Evolutionary conservation across 192 early-diverging fungal genomes (phyloP), one percentile per base, ranked within the genome.

Genomic region (Backusella sp.): DNA sequence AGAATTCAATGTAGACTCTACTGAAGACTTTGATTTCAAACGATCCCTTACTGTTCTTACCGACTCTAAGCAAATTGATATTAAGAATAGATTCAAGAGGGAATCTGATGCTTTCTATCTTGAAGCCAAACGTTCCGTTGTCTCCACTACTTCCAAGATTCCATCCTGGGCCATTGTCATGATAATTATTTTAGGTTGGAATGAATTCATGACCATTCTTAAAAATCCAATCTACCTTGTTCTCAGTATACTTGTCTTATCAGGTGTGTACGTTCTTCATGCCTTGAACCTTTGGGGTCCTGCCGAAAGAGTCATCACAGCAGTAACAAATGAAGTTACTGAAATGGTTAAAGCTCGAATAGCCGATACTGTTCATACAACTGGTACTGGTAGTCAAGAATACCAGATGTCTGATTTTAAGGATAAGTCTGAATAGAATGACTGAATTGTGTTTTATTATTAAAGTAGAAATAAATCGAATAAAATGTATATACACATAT

Each of bases 101-200:
- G 96, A 98, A 75, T 94, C 94, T 0, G 96, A 99, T 84, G 91
- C 90, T 0, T 88, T 96, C 79, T 98, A 95, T 71, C 80, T 98
- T 39, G 98, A 99, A 78, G 98, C 98, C 3, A 99, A 99, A 86
- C 91, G 98, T 35, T 92, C 96, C 2, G 92, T 95, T 74, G 96
- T 99, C 7, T 79, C 90, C 6, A 95, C 94, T 11, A 95, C 93
- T 52, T 92, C 92, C 73, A 92, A 90, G 68, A 89, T 98, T 28
- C 97, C 97, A 1, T 73, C 84, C 23, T 99, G 96, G 96, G 88
- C 96, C 73, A 83, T 96, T 30, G 87, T 91, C 9, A 70, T 96
- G 73, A 83, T 95, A 28, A 80, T 97, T 12, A 73, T 93, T 17
- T 86, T 99, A 5, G 98, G 98, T 30, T 99, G 96, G 95, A 99